Base-by-base conservation (phyloP, 768 basidiomycete genomes). In the Russula compacta region DNA sequence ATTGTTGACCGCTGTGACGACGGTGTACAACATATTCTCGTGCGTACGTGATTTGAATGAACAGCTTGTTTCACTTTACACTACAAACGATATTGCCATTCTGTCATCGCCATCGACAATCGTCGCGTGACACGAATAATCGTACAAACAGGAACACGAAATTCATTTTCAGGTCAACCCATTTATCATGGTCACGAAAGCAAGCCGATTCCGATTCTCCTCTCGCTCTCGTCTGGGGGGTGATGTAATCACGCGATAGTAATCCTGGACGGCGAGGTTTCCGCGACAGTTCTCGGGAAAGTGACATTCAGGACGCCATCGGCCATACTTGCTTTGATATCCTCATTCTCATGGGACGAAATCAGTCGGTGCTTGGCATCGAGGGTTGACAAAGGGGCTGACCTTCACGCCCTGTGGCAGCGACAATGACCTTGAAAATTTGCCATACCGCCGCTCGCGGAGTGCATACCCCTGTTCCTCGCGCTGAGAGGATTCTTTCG, bases 391-490 rank as follows among this genome's bases (percentile, higher is more conserved):
- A 9, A 48, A 8, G n/a, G 1, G 29, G 24, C 66, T 24, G 38
- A 67, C 67, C 67, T 67, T 67, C 33, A 60, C 42, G 19, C 67
- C 67, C 32, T 58, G 53, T 10, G 67, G 67, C 47, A 70, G 53
- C 12, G 60, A 53, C 6, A 73, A 42, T 21, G 69, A 65, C 19
- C 71, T 63, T 33, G 70, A 67, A 63, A 72, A 73, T 59, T 62
- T 67, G 44, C 72, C 71, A 56, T 61, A 68, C 32, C 67, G 64
- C 32, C 70, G 68, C 66, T 73, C 71, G 60, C 72, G 72, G 14
- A 77, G 70, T 6, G 69, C 65, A 51, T 70, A 77, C 7, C 73
- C 73, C 29, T 63, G 59, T 56, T 72, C 75, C 2, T 79, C 71
- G 38, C 70, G 71, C 29, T 78, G 65, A 12, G 69, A 53, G 6